Conservation (phyloP, 2,329 filamentous ascomycete species). For the Pseudopyrenochaeta lycopersici region DNA sequence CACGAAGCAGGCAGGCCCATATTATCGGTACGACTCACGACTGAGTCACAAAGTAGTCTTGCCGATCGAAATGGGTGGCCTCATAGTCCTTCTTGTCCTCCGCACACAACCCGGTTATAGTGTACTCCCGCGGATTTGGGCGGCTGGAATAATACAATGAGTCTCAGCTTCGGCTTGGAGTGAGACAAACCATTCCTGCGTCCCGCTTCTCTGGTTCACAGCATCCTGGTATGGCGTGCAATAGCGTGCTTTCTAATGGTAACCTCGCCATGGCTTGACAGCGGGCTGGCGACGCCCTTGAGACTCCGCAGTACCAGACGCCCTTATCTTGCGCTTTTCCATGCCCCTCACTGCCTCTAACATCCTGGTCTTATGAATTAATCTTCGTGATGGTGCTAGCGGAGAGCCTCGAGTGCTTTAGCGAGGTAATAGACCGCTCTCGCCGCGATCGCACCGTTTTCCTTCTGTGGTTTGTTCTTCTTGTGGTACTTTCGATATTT, state of each 20-base stretch:
- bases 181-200: background rate
- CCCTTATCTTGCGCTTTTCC: background rate
- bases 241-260: conserved; percentile 14
- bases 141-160: background rate
- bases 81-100: no score
- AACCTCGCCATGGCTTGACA: no score
- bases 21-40: no score
- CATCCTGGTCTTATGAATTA: background rate
- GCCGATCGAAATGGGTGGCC: no score
- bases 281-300: no score
- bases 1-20: no score
- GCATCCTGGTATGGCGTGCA: background rate
- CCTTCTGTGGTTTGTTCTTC: conserved; percentile 4
- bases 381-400: background rate
- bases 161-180: background rate
- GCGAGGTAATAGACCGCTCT: conserved; percentile 1
- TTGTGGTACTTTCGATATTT: conserved; percentile 23
- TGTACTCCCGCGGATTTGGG: no score
- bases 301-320: no score
- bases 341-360: background rate
- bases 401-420: conserved; percentile 8
- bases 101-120: no score
- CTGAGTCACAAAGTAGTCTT: no score
- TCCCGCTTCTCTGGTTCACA: background rate
- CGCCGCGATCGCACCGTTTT: conserved; percentile 13